Base-by-base conservation (phyloP, 208 protist species). In the Tritrichomonas foetus region DNA sequence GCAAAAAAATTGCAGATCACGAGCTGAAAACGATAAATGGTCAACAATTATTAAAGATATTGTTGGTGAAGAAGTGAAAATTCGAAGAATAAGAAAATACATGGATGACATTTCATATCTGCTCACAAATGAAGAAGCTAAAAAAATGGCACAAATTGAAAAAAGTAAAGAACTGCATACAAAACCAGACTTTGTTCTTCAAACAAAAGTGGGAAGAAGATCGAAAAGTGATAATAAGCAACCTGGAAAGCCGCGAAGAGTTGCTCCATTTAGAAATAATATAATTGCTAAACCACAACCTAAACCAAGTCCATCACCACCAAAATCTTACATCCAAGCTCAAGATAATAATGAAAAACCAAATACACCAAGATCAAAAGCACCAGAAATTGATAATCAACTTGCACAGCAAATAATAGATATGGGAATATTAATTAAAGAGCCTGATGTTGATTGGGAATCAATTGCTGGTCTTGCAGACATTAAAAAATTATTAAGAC, bases 401-500 rank as follows among this genome's bases (percentile, higher is more conserved):
- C 33, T 78, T 20, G 33, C 44, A 27, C 69, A 78, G 20, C 69
- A 78, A 78, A 78, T 78, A 39, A 78, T 78, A 9, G 33, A 78
- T 78, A 78, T 78, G 69, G 69, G 69, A 14, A 78, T 78, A 14
- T 44, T 78, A 47, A 36, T 78, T 16, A 14, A n/a, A 14, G 69
- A 78, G 22, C 69, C 69, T 47, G 33, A 78, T 20, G 69, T 78
- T 47, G 25, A 78, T 20, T 78, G 69, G 69, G 69, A 78, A 16
- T 78, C 69, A 47, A 78, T 78, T 78, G 69, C 69, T 27, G 69
- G 69, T 11, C 69, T 78, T 44, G 69, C 25, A 47, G 25, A 95
- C 25, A 95, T 95, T 33, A 97, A 97, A 94, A 80, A 94, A 66
- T 66, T 93, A 20, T 75, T 97, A 41, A 69, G 94, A n/a, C 96